Evolutionary conservation across 805 yeast species (phyloP).

Genomic region (Pichia thaimueangensis): DNA sequence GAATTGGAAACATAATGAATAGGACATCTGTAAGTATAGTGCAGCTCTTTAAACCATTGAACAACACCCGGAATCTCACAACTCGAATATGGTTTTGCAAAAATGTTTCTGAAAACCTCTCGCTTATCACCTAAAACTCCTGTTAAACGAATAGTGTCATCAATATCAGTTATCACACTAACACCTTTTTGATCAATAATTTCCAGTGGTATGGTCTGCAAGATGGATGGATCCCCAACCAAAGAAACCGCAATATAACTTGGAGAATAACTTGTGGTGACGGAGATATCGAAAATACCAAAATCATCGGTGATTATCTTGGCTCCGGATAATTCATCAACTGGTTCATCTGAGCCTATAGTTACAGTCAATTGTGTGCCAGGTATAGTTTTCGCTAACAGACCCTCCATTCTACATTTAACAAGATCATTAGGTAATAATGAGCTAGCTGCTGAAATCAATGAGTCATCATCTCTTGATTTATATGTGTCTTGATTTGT

Average conservation of each 20-base stretch:
- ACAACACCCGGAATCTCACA: slow-evolving; percentile 73
- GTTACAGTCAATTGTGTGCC: slow-evolving; percentile 47
- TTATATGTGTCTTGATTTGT: slow-evolving; percentile 22
- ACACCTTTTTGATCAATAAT: slow-evolving; percentile 43
- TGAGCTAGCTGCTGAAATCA: slow-evolving; percentile 13
- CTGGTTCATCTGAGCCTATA: slow-evolving; percentile 43
- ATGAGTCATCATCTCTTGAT: slow-evolving; percentile 19
- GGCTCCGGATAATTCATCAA: slow-evolving; percentile 26
- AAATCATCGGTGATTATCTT: slow-evolving; percentile 50
- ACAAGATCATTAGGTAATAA: slow-evolving; percentile 31
- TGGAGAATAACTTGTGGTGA: slow-evolving; percentile 57
- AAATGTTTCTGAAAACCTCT: slow-evolving; percentile 70
- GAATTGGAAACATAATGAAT: slow-evolving; percentile 93
- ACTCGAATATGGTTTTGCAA: slow-evolving; percentile 56
- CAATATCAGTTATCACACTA: slow-evolving; percentile 83
- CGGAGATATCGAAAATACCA: slow-evolving; percentile 57
- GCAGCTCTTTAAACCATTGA: slow-evolving; percentile 59
- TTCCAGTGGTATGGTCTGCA: slow-evolving; percentile 39
- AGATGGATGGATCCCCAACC: slow-evolving; percentile 39
- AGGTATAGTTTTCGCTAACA: slow-evolving; percentile 62
- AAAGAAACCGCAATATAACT: slow-evolving; percentile 48
- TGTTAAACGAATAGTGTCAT: slow-evolving; percentile 86
- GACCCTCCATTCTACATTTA: slow-evolving; percentile 59
- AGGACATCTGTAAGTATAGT: slow-evolving; percentile 36
- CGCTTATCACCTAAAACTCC: slow-evolving; percentile 88